These are phyloP conservation scores for Gentiana dahurica DNA, from an alignment of 257 asterid genomes.

Conservation along the genomic window DNA sequence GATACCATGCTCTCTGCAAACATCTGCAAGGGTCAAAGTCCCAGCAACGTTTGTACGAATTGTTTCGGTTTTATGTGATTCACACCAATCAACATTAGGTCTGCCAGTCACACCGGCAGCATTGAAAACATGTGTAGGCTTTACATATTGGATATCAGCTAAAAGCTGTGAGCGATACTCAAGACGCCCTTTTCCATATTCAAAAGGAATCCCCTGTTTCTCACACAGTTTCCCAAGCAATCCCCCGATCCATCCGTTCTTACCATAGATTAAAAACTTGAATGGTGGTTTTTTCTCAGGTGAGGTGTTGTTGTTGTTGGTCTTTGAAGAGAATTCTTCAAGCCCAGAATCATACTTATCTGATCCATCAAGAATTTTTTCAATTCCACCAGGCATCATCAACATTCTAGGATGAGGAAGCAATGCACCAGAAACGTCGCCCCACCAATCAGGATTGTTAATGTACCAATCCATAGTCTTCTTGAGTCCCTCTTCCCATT, in stretches of 20 bases:
- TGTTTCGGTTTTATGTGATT: slow-evolving; percentile 61
- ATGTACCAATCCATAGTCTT: slow-evolving; percentile 78
- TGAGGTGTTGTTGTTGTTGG: slow-evolving; percentile 23
- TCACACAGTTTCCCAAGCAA: slow-evolving; percentile 73
- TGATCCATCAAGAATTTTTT: slow-evolving; percentile 45
- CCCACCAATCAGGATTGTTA: slow-evolving; percentile 81
- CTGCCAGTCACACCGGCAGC: slow-evolving; percentile 94
- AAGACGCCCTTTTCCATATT: slow-evolving; percentile 70
- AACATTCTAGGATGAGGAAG: slow-evolving; percentile 86
- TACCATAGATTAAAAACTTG: slow-evolving; percentile 77
- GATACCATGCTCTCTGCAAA: slow-evolving; percentile 56
- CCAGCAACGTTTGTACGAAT: slow-evolving; percentile 77
- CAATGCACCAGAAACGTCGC: slow-evolving; percentile 82
- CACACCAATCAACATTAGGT: slow-evolving; percentile 95
- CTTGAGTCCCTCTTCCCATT: slow-evolving; percentile 72
- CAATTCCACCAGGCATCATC: slow-evolving; percentile 65
- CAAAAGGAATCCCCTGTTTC: slow-evolving; percentile 64
- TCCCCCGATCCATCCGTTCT: slow-evolving; percentile 86
- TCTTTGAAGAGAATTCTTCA: slow-evolving; percentile 31
- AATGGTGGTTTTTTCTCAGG: slow-evolving; percentile 28
- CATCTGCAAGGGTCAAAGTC: slow-evolving; percentile 72
- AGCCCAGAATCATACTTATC: slow-evolving; percentile 53
- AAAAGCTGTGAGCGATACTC: slow-evolving; percentile 43
- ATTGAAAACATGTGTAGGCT: slow-evolving; percentile 75
- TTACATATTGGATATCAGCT: slow-evolving; percentile 44